Evolutionary conservation across 179 eudicot species (phyloP).

Genomic region (Drosera spatulata): DNA sequence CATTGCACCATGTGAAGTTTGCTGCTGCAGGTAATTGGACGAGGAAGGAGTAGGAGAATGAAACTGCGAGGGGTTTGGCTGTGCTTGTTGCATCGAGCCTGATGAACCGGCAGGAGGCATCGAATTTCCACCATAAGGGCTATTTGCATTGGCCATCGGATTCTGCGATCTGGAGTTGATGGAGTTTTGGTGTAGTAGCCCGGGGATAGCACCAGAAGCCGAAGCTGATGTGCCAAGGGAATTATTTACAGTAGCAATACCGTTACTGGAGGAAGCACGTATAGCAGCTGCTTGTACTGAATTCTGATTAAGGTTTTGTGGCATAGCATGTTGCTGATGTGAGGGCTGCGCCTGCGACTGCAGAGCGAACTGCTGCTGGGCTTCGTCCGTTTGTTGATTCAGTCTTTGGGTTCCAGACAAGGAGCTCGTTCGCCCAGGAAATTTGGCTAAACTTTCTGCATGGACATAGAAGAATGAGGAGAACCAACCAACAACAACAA

Average conservation of each 20-base stretch:
- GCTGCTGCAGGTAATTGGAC: conserved; percentile 41
- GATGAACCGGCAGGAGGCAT: conserved; percentile 54
- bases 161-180: conserved; percentile 57
- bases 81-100: conserved; percentile 29
- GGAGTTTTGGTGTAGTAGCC: conserved; percentile 75
- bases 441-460: conserved; percentile 87
- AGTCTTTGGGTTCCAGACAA: conserved; percentile 44
- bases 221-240: conserved; percentile 34
- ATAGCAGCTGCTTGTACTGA: conserved; percentile 32
- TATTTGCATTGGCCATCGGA: conserved; percentile 33
- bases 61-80: conserved; percentile 36
- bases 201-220: conserved; percentile 45
- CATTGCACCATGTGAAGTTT: conserved; percentile 31
- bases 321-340: conserved; percentile 35
- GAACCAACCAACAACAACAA: neutral
- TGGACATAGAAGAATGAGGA: neutral
- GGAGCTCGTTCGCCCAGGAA: conserved; percentile 53
- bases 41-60: conserved; percentile 57
- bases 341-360: neutral
- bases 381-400: conserved; percentile 46
- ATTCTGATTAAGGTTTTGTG: conserved; percentile 37
- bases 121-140: conserved; percentile 33
- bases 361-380: conserved; percentile 2
- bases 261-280: conserved; percentile 35
- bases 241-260: conserved; percentile 38